These are phyloP conservation scores for Echeveria elegans DNA, from an alignment of 164 flowering plant genomes.

Conservation along the genomic window DNA sequence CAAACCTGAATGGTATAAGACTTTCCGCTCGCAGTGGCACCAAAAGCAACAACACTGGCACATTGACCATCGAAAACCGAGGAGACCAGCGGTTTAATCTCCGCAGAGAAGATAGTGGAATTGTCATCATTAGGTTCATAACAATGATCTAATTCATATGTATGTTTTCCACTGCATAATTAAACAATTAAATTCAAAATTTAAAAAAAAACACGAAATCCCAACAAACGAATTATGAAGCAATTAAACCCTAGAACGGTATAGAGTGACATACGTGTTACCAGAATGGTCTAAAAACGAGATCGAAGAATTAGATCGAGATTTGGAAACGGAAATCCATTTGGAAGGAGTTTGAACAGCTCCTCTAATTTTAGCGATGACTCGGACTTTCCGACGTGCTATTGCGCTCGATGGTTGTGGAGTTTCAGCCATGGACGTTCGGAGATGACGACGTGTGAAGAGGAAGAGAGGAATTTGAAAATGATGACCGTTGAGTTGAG, in stretches of 20 bases:
- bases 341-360: no score
- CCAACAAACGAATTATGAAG: background rate
- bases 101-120: conserved; percentile 29
- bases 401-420: no score
- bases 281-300: background rate
- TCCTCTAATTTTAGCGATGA: background rate
- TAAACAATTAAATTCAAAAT: background rate
- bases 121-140: conserved; percentile 41
- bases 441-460: no score
- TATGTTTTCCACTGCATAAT: conserved; percentile 31
- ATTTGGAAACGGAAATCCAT: background rate
- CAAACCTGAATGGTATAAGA: conserved; percentile 51
- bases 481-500: no score
- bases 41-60: conserved; percentile 50
- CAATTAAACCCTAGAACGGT: background rate
- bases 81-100: conserved; percentile 46
- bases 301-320: background rate
- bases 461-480: no score
- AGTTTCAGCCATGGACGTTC: no score
- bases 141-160: conserved; percentile 46
- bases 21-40: conserved; percentile 73
- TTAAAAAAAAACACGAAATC: background rate
- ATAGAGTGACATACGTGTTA: background rate
- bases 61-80: conserved; percentile 35
- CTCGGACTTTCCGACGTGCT: background rate